Evolutionary conservation across 2,329 filamentous ascomycete genomes (phyloP).

Genomic region (Hirsutella rhossiliensis): DNA sequence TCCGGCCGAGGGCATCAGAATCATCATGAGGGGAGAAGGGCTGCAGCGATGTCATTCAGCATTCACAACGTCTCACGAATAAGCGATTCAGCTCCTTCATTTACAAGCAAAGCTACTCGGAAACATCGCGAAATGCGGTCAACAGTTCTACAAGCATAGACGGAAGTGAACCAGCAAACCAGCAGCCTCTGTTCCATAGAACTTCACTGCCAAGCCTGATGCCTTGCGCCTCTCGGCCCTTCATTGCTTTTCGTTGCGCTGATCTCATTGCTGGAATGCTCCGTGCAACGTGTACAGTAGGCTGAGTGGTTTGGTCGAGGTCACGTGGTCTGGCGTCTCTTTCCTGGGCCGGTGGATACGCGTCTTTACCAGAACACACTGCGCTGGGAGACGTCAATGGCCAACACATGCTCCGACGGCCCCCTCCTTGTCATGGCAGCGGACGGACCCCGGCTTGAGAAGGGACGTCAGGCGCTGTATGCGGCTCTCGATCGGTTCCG

Average conservation of each 20-base stretch:
- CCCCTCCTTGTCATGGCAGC: neutral
- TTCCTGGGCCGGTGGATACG: neutral
- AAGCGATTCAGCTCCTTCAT: no score
- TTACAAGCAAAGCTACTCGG: no score
- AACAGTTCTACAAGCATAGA: no score
- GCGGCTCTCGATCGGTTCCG: neutral
- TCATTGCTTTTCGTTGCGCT: neutral
- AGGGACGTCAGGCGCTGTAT: neutral
- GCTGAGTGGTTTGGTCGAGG: neutral
- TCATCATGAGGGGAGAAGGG: no score
- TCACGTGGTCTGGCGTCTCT: neutral
- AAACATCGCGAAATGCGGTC: no score
- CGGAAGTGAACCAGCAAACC: no score
- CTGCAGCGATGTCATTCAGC: no score
- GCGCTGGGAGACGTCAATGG: neutral
- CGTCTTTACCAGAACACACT: neutral
- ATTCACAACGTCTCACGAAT: no score
- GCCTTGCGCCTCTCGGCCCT: no score
- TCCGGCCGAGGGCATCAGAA: neutral
- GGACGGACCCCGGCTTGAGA: neutral
- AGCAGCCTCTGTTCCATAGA: no score
- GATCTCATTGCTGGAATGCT: neutral
- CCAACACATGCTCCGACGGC: neutral
- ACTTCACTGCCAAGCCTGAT: no score
- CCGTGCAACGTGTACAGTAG: neutral